Conservation (phyloP, 1,284 basidiomycete species). For the Ustilago bromivora region DNA sequence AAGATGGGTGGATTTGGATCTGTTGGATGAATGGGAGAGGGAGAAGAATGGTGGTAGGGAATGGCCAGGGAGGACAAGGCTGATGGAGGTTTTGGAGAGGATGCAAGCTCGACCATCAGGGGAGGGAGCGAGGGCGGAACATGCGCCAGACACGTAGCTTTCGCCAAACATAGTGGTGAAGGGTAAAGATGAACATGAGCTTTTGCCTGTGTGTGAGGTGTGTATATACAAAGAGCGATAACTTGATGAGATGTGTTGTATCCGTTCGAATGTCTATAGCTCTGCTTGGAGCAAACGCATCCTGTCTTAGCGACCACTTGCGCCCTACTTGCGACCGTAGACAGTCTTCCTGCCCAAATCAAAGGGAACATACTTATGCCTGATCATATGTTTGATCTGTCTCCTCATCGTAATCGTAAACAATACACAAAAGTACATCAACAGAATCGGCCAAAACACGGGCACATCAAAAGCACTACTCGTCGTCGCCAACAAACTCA, state of each 20-base stretch:
- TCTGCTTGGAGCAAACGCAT: too few species aligned
- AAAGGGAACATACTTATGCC: slow-evolving; percentile 89
- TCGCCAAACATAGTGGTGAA: background rate
- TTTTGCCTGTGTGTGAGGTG: background rate
- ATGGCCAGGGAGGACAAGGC: slow-evolving; percentile 75
- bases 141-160: background rate
- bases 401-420: slow-evolving; percentile 71
- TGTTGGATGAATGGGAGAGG: slow-evolving; percentile 79
- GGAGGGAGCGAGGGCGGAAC: background rate
- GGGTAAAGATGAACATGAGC: background rate
- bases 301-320: too few species aligned
- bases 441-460: slow-evolving; percentile 97
- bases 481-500: slow-evolving; percentile 76
- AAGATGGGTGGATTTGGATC: slow-evolving; percentile 78
- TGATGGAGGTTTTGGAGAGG: slow-evolving; percentile 21
- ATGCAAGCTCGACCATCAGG: background rate
- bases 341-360: slow-evolving; percentile 84
- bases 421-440: slow-evolving; percentile 77
- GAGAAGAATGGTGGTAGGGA: slow-evolving; percentile 75
- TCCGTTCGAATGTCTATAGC: background rate
- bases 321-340: slow-evolving; percentile 53
- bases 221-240: slow-evolving; percentile 2
- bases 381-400: slow-evolving; percentile 86
- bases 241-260: slow-evolving; percentile 5
- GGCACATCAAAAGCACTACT: slow-evolving; percentile 83